These are phyloP conservation scores for Fusarium caatingaense DNA, from an alignment of 2,329 filamentous ascomycete genomes.

Conservation along the genomic window DNA sequence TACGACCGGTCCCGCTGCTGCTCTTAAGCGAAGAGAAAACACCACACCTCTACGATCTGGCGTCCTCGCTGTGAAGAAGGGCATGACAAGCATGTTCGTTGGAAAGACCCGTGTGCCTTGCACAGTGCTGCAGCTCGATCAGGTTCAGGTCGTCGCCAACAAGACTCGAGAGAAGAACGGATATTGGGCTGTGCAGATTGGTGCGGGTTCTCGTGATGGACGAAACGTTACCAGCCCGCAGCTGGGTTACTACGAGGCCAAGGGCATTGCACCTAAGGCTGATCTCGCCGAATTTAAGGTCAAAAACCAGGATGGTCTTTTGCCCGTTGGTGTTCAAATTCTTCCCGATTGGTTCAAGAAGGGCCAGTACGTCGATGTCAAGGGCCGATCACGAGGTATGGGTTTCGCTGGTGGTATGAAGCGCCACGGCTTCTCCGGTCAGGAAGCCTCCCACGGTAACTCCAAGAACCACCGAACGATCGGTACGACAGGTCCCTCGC, in stretches of 20 bases:
- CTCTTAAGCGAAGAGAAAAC: conserved; percentile 67
- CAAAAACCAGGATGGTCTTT: conserved; percentile 75
- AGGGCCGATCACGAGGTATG: conserved; percentile 83
- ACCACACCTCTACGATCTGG: conserved; percentile 79
- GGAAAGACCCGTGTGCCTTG: conserved; percentile 82
- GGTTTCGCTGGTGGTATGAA: conserved; percentile 99
- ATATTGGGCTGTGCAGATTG: conserved; percentile 94
- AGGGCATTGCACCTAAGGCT: conserved; percentile 85
- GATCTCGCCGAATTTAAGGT: conserved; percentile 90
- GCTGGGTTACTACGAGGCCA: conserved; percentile 87
- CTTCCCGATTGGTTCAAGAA: conserved; percentile 90
- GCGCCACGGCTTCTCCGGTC: conserved; percentile 87
- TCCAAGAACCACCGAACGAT: conserved; percentile 93
- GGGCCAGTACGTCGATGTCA: conserved; percentile 91
- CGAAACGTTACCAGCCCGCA: conserved; percentile 83
- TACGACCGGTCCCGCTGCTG: conserved; percentile 69
- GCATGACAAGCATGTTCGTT: conserved; percentile 93
- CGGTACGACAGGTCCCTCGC: conserved; percentile 88
- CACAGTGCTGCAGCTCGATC: conserved; percentile 93
- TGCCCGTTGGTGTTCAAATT: conserved; percentile 80
- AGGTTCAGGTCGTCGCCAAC: conserved; percentile 87
- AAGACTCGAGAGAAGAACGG: conserved; percentile 86
- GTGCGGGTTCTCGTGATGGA: conserved; percentile 77
- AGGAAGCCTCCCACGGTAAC: conserved; percentile 93
- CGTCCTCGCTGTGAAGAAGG: conserved; percentile 88